Evolutionary conservation across 495 filamentous ascomycete genomes (phyloP), one percentile per base, ranked within the genome.

Genomic region (Alectoria sarmentosa): DNA sequence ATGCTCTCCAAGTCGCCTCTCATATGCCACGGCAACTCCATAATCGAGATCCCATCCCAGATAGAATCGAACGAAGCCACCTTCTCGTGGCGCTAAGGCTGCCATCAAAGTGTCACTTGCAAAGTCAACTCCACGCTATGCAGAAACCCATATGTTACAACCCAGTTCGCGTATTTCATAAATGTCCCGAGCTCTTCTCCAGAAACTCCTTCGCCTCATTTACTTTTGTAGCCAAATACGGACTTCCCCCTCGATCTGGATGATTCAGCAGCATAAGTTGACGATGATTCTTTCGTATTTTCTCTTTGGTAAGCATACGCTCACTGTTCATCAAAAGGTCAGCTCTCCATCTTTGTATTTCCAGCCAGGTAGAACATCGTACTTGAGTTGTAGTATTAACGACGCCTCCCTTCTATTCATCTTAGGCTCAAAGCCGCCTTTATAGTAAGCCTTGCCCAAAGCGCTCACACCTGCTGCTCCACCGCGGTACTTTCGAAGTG

Each of bases 251-350:
- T 67, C 94, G 90, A 77, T 99, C 94, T 38, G 94, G 94, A 77
- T 99, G 94, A 78, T 99, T 99, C 66, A 95, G 80, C 60, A 99
- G 83, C 94, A 99, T 99, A 60, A 98, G 86, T 65, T 89, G 90
- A 41, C 94, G 86, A 79, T 99, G 94, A 68, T 93, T 92, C 80
- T 98, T 97, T 71, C 94, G 90, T 58, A 99, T 81, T 68, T 93
- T 92, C 48, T 96, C 91, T 78, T 95, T 96, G 61, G 86, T 91
- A 69, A 96, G 67, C 66, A 84, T 84, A 56, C 90, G 83, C 75
- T 98, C 94, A 60, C 93, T 97, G 66, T 36, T 6, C 11, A 26
- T 21, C 38, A 36, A 15, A 26, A 37, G 0, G 52, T 64, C 52
- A 64, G 62, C 62, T 19, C 34, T 26, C 14, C 6, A 23, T 36